Evolutionary conservation across 2,329 filamentous ascomycete species (phyloP).

Genomic region (Cytospora schulzeri): DNA sequence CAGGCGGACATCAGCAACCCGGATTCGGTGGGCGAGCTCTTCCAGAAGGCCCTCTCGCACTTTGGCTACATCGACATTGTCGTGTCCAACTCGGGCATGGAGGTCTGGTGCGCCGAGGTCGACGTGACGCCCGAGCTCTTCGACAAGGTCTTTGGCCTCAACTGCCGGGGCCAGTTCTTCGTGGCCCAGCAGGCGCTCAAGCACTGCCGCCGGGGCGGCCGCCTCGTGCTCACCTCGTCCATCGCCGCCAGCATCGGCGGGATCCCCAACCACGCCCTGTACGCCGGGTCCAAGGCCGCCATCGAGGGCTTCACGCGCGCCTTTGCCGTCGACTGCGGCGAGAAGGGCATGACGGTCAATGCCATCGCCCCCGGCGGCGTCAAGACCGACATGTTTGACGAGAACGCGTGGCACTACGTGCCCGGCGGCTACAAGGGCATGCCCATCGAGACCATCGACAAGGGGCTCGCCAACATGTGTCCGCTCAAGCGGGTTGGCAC

Average conservation of each 20-base stretch:
- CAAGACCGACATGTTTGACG: conserved; percentile 77
- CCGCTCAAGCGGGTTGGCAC: conserved; percentile 61
- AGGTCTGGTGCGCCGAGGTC: conserved; percentile 70
- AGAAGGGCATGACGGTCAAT: conserved; percentile 69
- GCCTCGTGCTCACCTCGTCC: conserved; percentile 72
- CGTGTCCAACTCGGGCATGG: conserved; percentile 72
- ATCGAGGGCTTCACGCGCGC: conserved; percentile 73
- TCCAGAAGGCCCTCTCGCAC: conserved; percentile 64
- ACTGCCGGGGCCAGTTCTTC: conserved; percentile 74
- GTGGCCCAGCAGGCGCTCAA: conserved; percentile 75
- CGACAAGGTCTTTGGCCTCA: conserved; percentile 72
- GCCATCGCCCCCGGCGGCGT: conserved; percentile 73
- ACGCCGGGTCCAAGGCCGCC: conserved; percentile 72
- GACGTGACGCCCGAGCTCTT: conserved; percentile 71
- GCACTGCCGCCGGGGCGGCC: conserved; percentile 68
- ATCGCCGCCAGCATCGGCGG: conserved; percentile 68
- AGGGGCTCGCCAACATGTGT: conserved; percentile 57
- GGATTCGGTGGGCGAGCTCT: conserved; percentile 61
- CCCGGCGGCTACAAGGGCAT: conserved; percentile 56
- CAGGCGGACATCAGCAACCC: conserved; percentile 67
- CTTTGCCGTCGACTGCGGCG: conserved; percentile 72
- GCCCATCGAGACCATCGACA: conserved; percentile 55
- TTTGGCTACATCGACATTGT: conserved; percentile 73
- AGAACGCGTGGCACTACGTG: conserved; percentile 68
- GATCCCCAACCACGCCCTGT: conserved; percentile 70